Percentiles rank a stretch among this genome's conserved stretches.
Conservation (phyloP, 371 early-diverging fungal species). For the Mucor circinelloides region DNA sequence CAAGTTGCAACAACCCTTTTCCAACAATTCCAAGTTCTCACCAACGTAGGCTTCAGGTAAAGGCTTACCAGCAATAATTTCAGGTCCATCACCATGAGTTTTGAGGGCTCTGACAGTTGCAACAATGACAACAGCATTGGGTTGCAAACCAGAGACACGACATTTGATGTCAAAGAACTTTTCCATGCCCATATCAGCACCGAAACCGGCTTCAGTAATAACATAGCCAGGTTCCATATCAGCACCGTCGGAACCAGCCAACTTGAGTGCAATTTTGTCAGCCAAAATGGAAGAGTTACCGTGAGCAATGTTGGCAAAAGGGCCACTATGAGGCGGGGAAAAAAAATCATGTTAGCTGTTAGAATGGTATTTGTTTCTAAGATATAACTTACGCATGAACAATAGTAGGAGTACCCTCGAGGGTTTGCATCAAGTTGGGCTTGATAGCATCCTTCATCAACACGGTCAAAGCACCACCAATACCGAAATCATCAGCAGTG, state of each 20-base stretch:
- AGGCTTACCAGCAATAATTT: slow-evolving; percentile 91
- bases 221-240: slow-evolving; percentile 83
- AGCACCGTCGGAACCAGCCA: slow-evolving; percentile 72
- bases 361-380: neutral
- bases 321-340: slow-evolving; percentile 58
- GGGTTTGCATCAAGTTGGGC: slow-evolving; percentile 97
- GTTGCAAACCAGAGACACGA: slow-evolving; percentile 84
- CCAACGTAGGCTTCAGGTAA: slow-evolving; percentile 84
- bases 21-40: slow-evolving; percentile 84
- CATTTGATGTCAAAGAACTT: slow-evolving; percentile 99
- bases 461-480: slow-evolving; percentile 94
- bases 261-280: slow-evolving; percentile 91
- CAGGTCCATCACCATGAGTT: slow-evolving; percentile 98
- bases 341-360: neutral
- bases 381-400: slow-evolving; percentile 75
- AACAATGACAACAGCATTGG: slow-evolving; percentile 93
- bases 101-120: slow-evolving; percentile 95
- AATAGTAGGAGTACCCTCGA: slow-evolving; percentile 97
- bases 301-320: slow-evolving; percentile 98
- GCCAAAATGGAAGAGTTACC: slow-evolving; percentile 95
- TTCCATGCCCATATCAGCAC: slow-evolving; percentile 99
- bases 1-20: slow-evolving; percentile 85
- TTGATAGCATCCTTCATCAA: slow-evolving; percentile 98
- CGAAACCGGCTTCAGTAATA: slow-evolving; percentile 97
- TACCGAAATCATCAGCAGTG: slow-evolving; percentile 94